Base-by-base conservation (phyloP, 164 flowering plant species). In the Vitis rupestris region DNA sequence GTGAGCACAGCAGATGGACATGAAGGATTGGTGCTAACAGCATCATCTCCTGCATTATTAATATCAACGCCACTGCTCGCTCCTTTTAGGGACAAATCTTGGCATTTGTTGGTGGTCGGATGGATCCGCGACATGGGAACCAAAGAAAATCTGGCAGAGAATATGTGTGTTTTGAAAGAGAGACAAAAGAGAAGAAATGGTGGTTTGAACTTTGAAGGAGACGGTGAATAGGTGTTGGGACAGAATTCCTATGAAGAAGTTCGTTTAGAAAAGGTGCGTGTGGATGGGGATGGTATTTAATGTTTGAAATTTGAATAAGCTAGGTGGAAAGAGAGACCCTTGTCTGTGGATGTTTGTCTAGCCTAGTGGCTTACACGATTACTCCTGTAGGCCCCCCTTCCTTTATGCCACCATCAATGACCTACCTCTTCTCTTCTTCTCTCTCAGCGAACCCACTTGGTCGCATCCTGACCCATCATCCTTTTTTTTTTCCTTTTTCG, bases 91-190 rank as follows among this genome's bases (percentile, higher is more conserved):
- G n/a, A 7, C 70, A 63, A 27, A 16, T 23, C 17, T 15, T 16
- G 19, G 9, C 50, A n/a, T 59, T 56, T 77, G 27, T 31, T 72
- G 64, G 69, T 65, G 0, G 67, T 57, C 0, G 86, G 88, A 63
- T 81, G 79, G 47, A 85, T 72, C 63, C 56, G 82, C 6, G 78
- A 79, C 88, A 82, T 75, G 27, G 17, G 54, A 55, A 51, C 1
- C 16, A 61, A 27, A 56, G 51, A 16, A n/a, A 10, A 27, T 7
- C 29, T 2, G 44, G 44, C 44, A 37, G 44, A 37, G 44, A 37
- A 37, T 37, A 37, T 37, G 44, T 3, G 27, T 23, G 27, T 23
- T 23, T 23, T 37, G 44, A 6, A 37, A 37, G 44, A 37, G 4
- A 37, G 44, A 37, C 6, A 23, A 37, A 37, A 37, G 44, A 37